These are phyloP conservation scores for Penicillium diatomitis DNA, from an alignment of 495 filamentous ascomycete species.

Conservation along the genomic window DNA sequence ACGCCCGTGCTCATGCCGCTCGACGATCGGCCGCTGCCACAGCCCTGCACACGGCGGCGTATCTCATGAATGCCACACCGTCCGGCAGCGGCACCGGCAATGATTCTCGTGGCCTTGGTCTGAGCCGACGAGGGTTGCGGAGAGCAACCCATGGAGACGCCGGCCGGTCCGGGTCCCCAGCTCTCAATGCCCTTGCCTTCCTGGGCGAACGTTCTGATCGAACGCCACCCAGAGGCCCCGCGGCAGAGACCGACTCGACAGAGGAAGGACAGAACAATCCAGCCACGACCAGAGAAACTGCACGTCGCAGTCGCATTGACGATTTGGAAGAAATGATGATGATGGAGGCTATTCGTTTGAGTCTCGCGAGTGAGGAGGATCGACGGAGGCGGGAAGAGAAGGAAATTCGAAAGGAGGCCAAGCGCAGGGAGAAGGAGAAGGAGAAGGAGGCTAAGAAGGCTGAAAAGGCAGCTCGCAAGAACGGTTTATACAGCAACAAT, in stretches of 20 bases:
- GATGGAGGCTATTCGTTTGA: constrained; percentile 87
- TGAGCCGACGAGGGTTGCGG: constrained; percentile 40
- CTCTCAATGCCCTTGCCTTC: constrained; percentile 42
- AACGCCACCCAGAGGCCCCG: constrained; percentile 18
- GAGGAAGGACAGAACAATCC: constrained; percentile 37
- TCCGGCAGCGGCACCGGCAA: constrained; percentile 43
- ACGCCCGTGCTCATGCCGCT: constrained; percentile 74
- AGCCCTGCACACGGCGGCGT: constrained; percentile 89
- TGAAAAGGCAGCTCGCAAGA: constrained; percentile 55
- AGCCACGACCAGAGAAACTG: constrained; percentile 44
- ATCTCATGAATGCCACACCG: constrained; percentile 64
- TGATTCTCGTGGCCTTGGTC: constrained; percentile 36
- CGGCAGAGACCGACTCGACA: constrained; percentile 26
- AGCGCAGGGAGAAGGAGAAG: constrained; percentile 72
- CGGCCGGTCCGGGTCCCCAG: constrained; percentile 34
- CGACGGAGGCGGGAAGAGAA: constrained; percentile 73
- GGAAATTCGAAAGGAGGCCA: constrained; percentile 67
- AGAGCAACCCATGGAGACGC: constrained; percentile 28
- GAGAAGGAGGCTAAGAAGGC: constrained; percentile 78
- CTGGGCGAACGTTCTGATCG: constrained; percentile 36
- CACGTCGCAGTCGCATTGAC: constrained; percentile 60
- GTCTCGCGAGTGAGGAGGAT: constrained; percentile 84
- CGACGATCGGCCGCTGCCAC: constrained; percentile 88
- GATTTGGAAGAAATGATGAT: constrained; percentile 98
- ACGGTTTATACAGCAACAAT: constrained; percentile 39